A percentile compares a stretch with the other conserved stretches of the same genome.
Conservation (phyloP, 164 flowering plant species). For the Berberis thunbergii region DNA sequence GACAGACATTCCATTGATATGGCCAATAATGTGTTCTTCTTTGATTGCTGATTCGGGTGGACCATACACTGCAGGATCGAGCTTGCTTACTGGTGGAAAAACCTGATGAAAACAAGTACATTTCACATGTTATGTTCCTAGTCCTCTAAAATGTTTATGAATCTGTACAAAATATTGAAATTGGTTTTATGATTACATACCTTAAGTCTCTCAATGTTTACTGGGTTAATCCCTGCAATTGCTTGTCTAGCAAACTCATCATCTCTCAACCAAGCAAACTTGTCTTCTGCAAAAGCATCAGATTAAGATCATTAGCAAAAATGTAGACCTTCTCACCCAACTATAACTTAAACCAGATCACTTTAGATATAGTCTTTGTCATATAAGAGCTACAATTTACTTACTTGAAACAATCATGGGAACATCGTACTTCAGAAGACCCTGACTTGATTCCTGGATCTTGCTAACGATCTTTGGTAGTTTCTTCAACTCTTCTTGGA, state of each 20-base stretch:
- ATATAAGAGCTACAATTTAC: slow-evolving; percentile 9
- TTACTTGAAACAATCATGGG: slow-evolving; percentile 80
- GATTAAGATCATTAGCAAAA: not conserved
- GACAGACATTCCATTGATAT: slow-evolving; percentile 70
- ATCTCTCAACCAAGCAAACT: slow-evolving; percentile 86
- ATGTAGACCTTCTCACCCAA: too few relatives aligned
- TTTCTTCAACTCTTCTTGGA: slow-evolving; percentile 65
- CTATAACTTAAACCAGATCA: too few relatives aligned
- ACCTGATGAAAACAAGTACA: slow-evolving; percentile 10
- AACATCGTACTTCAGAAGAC: slow-evolving; percentile 66
- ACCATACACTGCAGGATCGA: slow-evolving; percentile 71
- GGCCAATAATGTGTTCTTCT: slow-evolving; percentile 69
- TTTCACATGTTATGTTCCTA: not conserved
- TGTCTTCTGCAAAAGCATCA: slow-evolving; percentile 54
- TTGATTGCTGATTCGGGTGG: slow-evolving; percentile 68
- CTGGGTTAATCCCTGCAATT: slow-evolving; percentile 83
- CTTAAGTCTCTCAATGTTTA: slow-evolving; percentile 56
- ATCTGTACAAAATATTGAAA: too few relatives aligned
- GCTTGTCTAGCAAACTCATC: slow-evolving; percentile 91
- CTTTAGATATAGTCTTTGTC: too few relatives aligned
- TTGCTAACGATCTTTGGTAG: slow-evolving; percentile 44
- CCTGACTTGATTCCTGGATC: slow-evolving; percentile 57
- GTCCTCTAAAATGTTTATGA: too few relatives aligned
- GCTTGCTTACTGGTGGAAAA: slow-evolving; percentile 79
- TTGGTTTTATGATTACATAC: slow-evolving; percentile 4